Evolutionary conservation across 1,284 basidiomycete genomes (phyloP), one percentile per base, ranked within the genome.

Genomic region (Rhizoctonia solani): DNA sequence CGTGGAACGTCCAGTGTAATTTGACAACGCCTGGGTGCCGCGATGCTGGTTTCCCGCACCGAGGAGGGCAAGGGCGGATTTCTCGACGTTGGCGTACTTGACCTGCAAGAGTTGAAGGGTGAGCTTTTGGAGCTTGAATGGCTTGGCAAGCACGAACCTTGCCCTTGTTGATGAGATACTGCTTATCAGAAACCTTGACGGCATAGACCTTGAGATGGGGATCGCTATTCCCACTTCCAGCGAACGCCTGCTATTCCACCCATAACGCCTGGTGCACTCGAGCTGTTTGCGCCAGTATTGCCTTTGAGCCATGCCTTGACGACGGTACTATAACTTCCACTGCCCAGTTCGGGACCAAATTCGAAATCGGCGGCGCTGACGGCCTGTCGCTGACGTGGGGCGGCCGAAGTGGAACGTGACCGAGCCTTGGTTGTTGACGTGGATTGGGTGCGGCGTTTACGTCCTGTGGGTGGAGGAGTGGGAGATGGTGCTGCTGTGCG

Each of bases 1-100:
- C 93, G 71, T 93, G 92, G 74, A 95, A 95, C 1, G 92, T 87
- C 78, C 86, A 91, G 73, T 90, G 86, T 34, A 95, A 77, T 58
- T 86, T 84, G 19, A 95, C 87, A 66, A 95, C 85, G 1, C 93
- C 93, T 1, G 91, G 90, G 79, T 95, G 92, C 85, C 85, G n/a
- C 53, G 42, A 27, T 47, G 44, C 25, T 50, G 55, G 39, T 66
- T 69, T 3, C 68, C 68, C 25, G 68, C 55, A 9, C 68, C 68
- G 41, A 78, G 71, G 9, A 73, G 68, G 59, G 69, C 81, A 53
- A 87, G 79, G 1, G 84, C 83, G 72, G 85, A 83, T 75, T 87
- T 84, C 80, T 90, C 86, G 1, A 86, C 83, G 25, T 84, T 77
- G 23, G 86, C 88, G 46, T 69, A 69, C 56, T 70, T 69, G 53